phyloP scores from a whole-genome alignment of 176 grass and related monocot genomes.

The Luzula sylvatica region DNA sequence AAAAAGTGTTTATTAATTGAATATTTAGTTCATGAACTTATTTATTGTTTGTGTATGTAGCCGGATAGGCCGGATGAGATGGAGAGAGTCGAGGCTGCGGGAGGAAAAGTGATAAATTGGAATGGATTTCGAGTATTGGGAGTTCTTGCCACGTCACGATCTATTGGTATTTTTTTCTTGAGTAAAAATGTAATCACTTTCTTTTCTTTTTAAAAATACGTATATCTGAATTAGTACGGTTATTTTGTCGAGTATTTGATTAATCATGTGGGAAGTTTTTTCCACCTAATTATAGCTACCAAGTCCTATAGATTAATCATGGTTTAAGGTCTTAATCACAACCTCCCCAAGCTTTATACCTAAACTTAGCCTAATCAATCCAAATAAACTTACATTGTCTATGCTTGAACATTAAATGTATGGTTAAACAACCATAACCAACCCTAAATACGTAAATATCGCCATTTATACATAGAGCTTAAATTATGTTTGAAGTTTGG shows the following conservation, averaged over 20 bases:
- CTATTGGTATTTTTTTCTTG: constrained; percentile 46
- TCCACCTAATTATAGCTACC: not conserved
- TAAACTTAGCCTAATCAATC: no score
- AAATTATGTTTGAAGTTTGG: no score
- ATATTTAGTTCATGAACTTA: not conserved
- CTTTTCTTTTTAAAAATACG: not conserved
- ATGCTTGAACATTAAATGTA: no score
- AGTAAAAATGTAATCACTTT: not conserved
- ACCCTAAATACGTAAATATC: no score
- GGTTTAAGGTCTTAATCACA: no score
- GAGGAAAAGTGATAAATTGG: constrained; percentile 80
- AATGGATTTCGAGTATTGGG: constrained; percentile 61
- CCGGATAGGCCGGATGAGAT: constrained; percentile 70
- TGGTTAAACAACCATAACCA: no score
- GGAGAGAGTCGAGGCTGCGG: constrained; percentile 65
- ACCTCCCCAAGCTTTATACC: no score
- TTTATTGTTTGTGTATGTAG: constrained; percentile 30
- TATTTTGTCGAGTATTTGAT: not conserved
- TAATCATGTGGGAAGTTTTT: not conserved
- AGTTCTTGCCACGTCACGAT: constrained; percentile 73
- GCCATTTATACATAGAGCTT: no score
- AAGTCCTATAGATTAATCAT: not conserved
- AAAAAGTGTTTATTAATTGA: not conserved
- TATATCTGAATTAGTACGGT: no score
- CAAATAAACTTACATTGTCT: no score